phyloP scores from a whole-genome alignment of 495 filamentous ascomycete genomes.

The Hyaloscypha hepaticicola region DNA sequence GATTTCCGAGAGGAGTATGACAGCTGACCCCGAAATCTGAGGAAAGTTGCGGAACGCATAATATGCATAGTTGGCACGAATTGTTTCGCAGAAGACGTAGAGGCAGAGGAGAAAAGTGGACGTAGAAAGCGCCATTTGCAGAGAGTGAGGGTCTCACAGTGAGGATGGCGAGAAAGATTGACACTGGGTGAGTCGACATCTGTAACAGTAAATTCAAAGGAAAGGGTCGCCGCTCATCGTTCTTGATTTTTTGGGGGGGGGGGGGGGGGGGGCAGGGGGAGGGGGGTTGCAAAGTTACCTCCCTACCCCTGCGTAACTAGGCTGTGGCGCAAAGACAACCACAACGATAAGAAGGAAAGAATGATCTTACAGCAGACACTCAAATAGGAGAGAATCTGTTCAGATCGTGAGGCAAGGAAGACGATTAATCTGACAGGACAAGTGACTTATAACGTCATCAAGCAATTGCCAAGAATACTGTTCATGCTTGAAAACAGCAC shows the following conservation, averaged over 20 bases:
- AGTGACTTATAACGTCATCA: too few species aligned
- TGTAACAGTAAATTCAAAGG: not conserved
- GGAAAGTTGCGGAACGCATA: slow-evolving; percentile 17
- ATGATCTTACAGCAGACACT: too few species aligned
- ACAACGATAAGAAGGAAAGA: too few species aligned
- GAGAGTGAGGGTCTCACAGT: not conserved
- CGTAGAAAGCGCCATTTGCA: slow-evolving; percentile 3
- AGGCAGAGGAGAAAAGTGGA: slow-evolving; percentile 10
- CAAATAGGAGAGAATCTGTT: too few species aligned
- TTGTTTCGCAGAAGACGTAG: slow-evolving; percentile 18
- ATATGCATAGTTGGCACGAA: slow-evolving; percentile 22
- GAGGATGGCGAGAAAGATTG: slow-evolving; percentile 1
- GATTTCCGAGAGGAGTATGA: slow-evolving; percentile 8
- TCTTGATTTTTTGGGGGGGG: not conserved
- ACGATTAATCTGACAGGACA: too few species aligned
- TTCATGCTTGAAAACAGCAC: too few species aligned
- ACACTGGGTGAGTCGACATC: not conserved
- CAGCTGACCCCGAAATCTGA: slow-evolving; percentile 9
- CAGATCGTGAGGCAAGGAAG: too few species aligned
- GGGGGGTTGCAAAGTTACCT: slow-evolving; percentile 1
- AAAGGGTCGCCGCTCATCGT: not conserved
- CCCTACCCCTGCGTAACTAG: not conserved
- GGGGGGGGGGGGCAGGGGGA: too few species aligned
- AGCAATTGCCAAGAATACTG: too few species aligned
- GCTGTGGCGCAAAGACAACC: too few species aligned